Evolutionary conservation across 1,284 basidiomycete species (phyloP), one percentile per base, ranked within the genome.

Genomic region (Calocybe gambosa): DNA sequence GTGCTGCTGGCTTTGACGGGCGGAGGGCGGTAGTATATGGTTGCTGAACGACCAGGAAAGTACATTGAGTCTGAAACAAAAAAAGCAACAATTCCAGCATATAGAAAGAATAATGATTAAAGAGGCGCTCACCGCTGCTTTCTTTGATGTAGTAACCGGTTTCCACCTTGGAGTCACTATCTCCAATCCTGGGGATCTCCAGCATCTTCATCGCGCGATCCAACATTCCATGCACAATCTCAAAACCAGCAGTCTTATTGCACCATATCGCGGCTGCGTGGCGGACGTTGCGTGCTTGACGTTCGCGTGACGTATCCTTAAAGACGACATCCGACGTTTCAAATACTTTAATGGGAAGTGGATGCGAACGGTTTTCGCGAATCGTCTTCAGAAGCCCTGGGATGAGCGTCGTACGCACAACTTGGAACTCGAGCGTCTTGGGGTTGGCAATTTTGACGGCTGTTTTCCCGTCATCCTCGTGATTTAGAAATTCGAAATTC

Each of bases 401-500:
- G 6, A 99, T 70, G 42, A 99, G 80, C 13, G 93, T 92, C 0
- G 96, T 98, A 50, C 96, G 85, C 43, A 98, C 93, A 51, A 99
- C 89, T 69, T 99, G 95, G 71, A 96, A 99, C 67, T 99, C 96
- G 54, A 93, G 78, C 33, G 95, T 93, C 69, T 97, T 97, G 1
- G 95, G 95, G 67, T 99, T 99, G 48, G 88, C 93, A 52, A 99
- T 89, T 48, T 88, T 87, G 55, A 99, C 84, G 7, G 89, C 95
- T 28, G 78, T 75, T 39, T 78, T 79, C 23, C 85, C 84, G 51
- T 91, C 85, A 64, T 98, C 95, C 41, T 73, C 64, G 49, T 85
- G 85, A 68, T 96, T 94, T 53, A 99, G 74, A 73, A 84, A 94
- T 41, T 80, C 84, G 62, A 96, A 99, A 71, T 98, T 98, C 68